Percentiles rank a stretch among this genome's conserved stretches.
These are phyloP conservation scores for Fusarium illudens DNA, from an alignment of 2,329 filamentous ascomycete species.

Conservation along the genomic window DNA sequence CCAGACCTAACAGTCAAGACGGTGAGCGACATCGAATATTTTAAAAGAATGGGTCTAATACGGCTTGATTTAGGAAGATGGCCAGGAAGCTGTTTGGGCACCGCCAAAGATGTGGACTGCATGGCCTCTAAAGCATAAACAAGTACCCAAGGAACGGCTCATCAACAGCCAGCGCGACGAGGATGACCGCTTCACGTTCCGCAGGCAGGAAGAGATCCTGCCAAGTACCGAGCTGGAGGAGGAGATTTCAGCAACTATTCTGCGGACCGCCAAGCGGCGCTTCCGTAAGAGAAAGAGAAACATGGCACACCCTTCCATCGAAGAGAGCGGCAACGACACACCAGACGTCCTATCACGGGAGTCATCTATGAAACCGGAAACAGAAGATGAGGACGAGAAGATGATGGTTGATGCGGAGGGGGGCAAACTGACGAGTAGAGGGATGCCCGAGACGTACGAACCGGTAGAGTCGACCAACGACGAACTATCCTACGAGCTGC, in stretches of 20 bases:
- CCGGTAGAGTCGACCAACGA: slow-evolving; percentile 76
- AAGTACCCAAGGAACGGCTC: slow-evolving; percentile 68
- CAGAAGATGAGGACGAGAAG: slow-evolving; percentile 30
- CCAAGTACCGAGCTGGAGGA: slow-evolving; percentile 74
- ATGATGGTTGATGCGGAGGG: slow-evolving; percentile 11
- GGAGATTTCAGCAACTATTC: slow-evolving; percentile 70
- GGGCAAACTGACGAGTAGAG: background rate
- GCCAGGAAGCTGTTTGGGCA: slow-evolving; percentile 53
- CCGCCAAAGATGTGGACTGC: slow-evolving; percentile 77
- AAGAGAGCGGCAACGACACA: slow-evolving; percentile 24
- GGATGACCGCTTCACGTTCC: slow-evolving; percentile 62
- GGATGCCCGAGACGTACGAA: slow-evolving; percentile 43
- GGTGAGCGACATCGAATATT: slow-evolving; percentile 29
- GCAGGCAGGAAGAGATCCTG: slow-evolving; percentile 51
- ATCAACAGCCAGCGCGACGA: slow-evolving; percentile 55
- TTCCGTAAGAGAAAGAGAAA: slow-evolving; percentile 53
- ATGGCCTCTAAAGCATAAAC: slow-evolving; percentile 75
- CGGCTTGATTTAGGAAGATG: slow-evolving; percentile 38
- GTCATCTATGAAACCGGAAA: slow-evolving; percentile 25
- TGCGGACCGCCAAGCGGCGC: slow-evolving; percentile 72
- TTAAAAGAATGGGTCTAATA: background rate
- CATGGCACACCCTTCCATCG: slow-evolving; percentile 34
- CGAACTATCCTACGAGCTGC: slow-evolving; percentile 67
- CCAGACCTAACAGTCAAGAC: slow-evolving; percentile 42
- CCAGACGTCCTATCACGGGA: slow-evolving; percentile 21